Conservation (phyloP, 768 basidiomycete genomes). For the Podaxis sp. region DNA sequence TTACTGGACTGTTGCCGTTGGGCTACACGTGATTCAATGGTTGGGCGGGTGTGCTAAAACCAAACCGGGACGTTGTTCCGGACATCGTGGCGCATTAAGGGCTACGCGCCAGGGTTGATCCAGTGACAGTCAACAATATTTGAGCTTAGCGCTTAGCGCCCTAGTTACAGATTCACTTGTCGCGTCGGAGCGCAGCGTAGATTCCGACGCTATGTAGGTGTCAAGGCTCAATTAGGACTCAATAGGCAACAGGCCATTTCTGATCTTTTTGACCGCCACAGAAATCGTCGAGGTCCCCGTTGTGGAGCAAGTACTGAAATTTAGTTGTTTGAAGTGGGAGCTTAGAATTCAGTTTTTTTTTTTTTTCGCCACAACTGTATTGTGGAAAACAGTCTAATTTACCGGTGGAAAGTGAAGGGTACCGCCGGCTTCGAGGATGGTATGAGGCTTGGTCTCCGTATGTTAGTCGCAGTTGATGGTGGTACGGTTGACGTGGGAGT, state of each 20-base stretch:
- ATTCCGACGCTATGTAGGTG: not conserved
- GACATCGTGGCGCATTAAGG: not conserved
- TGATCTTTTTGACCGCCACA: not conserved
- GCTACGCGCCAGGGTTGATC: not conserved
- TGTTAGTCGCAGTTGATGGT: not conserved
- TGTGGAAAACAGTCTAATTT: not conserved
- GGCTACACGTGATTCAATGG: not conserved
- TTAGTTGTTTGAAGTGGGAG: not conserved
- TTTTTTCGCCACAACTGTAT: not conserved
- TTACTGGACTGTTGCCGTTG: not conserved
- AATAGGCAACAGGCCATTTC: not conserved
- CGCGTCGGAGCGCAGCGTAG: not conserved
- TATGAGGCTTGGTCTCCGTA: not conserved
- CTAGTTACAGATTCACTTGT: not conserved
- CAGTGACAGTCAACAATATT: not conserved
- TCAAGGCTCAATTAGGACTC: not conserved
- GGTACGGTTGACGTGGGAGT: not conserved
- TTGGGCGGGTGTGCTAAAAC: not conserved
- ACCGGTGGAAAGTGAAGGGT: not conserved
- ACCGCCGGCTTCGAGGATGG: not conserved
- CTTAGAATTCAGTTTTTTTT: not conserved
- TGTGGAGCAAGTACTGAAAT: not conserved
- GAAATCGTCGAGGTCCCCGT: not conserved
- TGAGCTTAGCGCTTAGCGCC: not conserved
- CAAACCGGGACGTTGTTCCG: not conserved